A percentile compares a stretch with the other conserved stretches of the same genome.
phyloP scores from a whole-genome alignment of 2,329 filamentous ascomycete species.

The Grosmannia penicillata region DNA sequence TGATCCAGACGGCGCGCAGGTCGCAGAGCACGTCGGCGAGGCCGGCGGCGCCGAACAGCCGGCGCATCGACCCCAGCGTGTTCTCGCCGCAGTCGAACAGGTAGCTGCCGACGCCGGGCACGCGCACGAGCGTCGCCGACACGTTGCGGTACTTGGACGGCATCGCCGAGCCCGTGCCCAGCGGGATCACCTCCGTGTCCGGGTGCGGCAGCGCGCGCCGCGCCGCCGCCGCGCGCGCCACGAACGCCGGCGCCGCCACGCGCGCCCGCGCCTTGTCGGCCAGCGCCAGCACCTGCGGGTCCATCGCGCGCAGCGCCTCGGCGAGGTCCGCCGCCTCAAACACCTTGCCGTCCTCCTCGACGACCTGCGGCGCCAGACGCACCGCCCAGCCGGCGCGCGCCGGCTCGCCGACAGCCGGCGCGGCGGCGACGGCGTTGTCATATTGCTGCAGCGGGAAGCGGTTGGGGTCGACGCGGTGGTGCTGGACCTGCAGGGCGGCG shows the following conservation, averaged over 20 bases:
- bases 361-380: conserved; percentile 30
- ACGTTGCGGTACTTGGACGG: conserved; percentile 95
- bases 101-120: conserved; percentile 77
- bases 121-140: conserved; percentile 68
- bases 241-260: conserved; percentile 28
- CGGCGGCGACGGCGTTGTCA: conserved; percentile 32
- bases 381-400: conserved; percentile 29
- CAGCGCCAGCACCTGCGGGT: conserved; percentile 31
- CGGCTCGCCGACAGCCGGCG: conserved; percentile 11
- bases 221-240: conserved; percentile 40
- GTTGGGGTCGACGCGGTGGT: conserved; percentile 57
- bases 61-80: conserved; percentile 73
- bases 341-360: conserved; percentile 29
- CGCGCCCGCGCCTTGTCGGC: conserved; percentile 31
- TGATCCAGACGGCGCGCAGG: conserved; percentile 77
- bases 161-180: conserved; percentile 81
- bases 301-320: conserved; percentile 24
- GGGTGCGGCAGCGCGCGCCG: not conserved
- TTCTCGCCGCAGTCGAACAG: conserved; percentile 87
- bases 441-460: conserved; percentile 58
- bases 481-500: conserved; percentile 49
- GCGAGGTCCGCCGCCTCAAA: conserved; percentile 33
- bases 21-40: conserved; percentile 60
- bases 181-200: conserved; percentile 68
- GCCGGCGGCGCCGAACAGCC: conserved; percentile 52